Evolutionary conservation across 192 early-diverging fungal species (phyloP), one percentile per base, ranked within the genome.

Genomic region (Coemansia sp.): DNA sequence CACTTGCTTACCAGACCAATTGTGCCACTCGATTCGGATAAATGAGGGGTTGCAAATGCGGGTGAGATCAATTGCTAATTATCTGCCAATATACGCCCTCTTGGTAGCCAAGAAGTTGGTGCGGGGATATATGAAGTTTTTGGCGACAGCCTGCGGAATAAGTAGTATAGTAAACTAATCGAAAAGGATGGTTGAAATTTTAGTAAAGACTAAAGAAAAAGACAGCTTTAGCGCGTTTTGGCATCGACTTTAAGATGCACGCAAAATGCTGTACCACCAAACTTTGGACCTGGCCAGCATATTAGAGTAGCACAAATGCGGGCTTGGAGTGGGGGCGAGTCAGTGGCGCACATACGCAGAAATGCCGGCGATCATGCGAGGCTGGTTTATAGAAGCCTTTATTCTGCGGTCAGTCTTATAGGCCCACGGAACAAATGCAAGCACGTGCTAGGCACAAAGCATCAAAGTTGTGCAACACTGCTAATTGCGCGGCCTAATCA

Each of bases 61-160:
- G 23, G 51, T 55, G 63, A 41, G 63, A 43, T 43, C 37, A 21
- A 57, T 64, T 48, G 54, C 17, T 39, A 57, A 64, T 57, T 64
- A 8, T 14, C 41, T 39, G 52, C 35, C 41, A 55, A 25, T 38
- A 39, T 39, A 35, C 35, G 39, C 37, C 19, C 24, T 43, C 25
- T 22, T 32, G 41, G 21, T 47, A 57, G 7, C 55, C 35, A n/a
- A 37, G 55, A 5, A 38, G 27, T 37, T 49, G 19, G 15, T 19
- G 48, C 48, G 48, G 48, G 48, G 48, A 49, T 45, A n/a, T n/a
- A 49, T 21, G 19, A 49, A 4, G 48, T 21, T 49, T 49, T 49
- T 17, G 48, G 19, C 5, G 7, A 19, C 48, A 8, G 48, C 19
- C 19, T 49, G 48, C 19, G 19, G 48, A 22, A 49, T 17, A 49